Conservation (phyloP, 2,329 filamentous ascomycete genomes). For the Pseudodiploospora longispora region DNA sequence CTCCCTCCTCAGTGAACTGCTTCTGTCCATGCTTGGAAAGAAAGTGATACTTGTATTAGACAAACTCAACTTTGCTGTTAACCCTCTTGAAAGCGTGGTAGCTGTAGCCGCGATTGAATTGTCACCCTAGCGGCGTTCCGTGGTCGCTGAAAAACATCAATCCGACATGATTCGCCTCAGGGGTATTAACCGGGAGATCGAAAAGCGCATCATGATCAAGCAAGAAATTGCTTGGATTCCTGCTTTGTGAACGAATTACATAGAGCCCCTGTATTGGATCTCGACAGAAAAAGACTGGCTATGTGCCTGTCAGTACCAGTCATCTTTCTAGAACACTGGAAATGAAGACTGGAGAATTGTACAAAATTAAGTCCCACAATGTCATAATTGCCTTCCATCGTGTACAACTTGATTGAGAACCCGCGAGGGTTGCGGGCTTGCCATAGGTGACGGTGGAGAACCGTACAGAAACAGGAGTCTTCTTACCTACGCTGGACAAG, state of each 20-base stretch:
- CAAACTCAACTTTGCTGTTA: slow-evolving; percentile 35
- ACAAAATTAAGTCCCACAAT: slow-evolving; percentile 56
- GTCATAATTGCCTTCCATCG: slow-evolving; percentile 59
- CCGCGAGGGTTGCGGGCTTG: slow-evolving; percentile 59
- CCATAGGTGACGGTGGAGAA: slow-evolving; percentile 62
- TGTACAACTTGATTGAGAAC: slow-evolving; percentile 51
- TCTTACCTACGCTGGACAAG: slow-evolving; percentile 43
- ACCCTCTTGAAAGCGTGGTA: slow-evolving; percentile 40
- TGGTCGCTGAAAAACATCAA: no score
- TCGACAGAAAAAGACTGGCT: slow-evolving; percentile 41
- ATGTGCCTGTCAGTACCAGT: slow-evolving; percentile 11
- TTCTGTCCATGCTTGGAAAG: slow-evolving; percentile 37
- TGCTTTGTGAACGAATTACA: slow-evolving; percentile 1
- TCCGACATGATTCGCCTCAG: no score
- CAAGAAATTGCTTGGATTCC: neutral
- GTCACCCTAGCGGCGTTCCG: no score
- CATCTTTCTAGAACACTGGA: slow-evolving; percentile 23
- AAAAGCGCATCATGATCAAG: no score
- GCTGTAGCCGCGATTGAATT: slow-evolving; percentile 28
- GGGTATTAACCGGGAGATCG: no score
- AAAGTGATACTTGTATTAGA: slow-evolving; percentile 42
- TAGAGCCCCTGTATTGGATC: slow-evolving; percentile 38
- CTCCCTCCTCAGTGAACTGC: slow-evolving; percentile 33
- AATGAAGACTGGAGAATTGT: slow-evolving; percentile 23
- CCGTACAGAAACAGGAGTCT: slow-evolving; percentile 48